A percentile compares a stretch with the other conserved stretches of the same genome.
phyloP scores from a whole-genome alignment of 2,329 filamentous ascomycete genomes.

The Exserohilum rostratum region DNA sequence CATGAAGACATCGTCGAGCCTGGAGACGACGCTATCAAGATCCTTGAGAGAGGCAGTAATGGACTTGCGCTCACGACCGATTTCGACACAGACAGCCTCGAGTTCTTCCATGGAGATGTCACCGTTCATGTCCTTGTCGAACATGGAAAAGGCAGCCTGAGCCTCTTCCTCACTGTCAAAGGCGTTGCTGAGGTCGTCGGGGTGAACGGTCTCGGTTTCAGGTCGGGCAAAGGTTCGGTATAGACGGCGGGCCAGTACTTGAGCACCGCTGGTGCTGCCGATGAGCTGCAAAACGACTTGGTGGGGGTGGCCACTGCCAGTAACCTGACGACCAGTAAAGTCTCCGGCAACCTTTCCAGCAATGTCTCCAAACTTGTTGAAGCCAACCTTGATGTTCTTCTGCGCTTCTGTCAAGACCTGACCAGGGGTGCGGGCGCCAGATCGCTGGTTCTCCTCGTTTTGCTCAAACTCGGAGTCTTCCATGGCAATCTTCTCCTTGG shows the following conservation, averaged over 20 bases:
- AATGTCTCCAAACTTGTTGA: slow-evolving; percentile 82
- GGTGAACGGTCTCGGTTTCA: slow-evolving; percentile 75
- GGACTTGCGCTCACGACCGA: slow-evolving; percentile 91
- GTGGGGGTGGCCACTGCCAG: slow-evolving; percentile 75
- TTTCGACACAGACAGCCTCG: slow-evolving; percentile 90
- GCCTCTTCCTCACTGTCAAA: slow-evolving; percentile 86
- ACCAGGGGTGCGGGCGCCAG: slow-evolving; percentile 76
- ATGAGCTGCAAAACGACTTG: slow-evolving; percentile 84
- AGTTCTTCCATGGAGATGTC: slow-evolving; percentile 96
- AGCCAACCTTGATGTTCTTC: slow-evolving; percentile 74
- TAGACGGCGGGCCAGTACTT: slow-evolving; percentile 83
- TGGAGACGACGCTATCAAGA: slow-evolving; percentile 88
- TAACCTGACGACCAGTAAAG: slow-evolving; percentile 77
- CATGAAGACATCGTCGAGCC: slow-evolving; percentile 86
- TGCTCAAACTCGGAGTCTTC: slow-evolving; percentile 79
- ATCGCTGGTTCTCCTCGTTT: slow-evolving; percentile 50
- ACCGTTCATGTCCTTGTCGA: slow-evolving; percentile 95
- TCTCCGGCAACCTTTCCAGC: slow-evolving; percentile 88
- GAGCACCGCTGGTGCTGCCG: slow-evolving; percentile 72
- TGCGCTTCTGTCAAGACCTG: slow-evolving; percentile 71
- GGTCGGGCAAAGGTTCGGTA: slow-evolving; percentile 84
- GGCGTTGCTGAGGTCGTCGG: slow-evolving; percentile 77
- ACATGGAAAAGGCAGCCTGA: slow-evolving; percentile 86
- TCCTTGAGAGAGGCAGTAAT: slow-evolving; percentile 95
- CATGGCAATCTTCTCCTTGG: slow-evolving; percentile 67